Evolutionary conservation across 345 rosid genomes (phyloP).

Genomic region (Mallotus nudiflorus): DNA sequence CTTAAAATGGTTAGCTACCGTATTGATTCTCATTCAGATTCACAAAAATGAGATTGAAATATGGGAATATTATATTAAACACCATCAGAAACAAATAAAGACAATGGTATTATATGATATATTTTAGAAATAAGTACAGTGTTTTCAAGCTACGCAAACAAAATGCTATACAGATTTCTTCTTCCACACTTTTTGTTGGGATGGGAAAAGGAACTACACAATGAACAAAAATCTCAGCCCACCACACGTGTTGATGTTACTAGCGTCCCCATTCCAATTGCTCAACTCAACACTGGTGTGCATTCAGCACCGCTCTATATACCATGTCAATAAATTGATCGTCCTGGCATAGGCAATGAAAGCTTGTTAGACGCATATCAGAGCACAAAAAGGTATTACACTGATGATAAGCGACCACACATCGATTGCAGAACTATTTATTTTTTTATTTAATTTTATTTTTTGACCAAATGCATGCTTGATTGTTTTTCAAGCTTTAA

Average conservation of each 20-base stretch:
- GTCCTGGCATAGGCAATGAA: slow-evolving; percentile 44
- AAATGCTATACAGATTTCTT: slow-evolving; percentile 36
- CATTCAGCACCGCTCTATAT: slow-evolving; percentile 60
- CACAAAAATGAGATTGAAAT: neutral
- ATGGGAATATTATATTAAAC: neutral
- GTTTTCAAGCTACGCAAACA: slow-evolving; percentile 4
- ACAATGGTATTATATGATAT: no score
- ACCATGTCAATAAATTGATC: slow-evolving; percentile 82
- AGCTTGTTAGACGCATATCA: neutral
- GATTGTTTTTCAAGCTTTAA: neutral
- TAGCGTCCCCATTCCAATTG: slow-evolving; percentile 7
- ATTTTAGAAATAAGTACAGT: neutral
- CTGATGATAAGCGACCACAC: neutral
- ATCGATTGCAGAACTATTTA: neutral
- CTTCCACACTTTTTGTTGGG: slow-evolving; percentile 17
- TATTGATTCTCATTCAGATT: neutral
- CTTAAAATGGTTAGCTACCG: neutral
- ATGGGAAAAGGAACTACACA: slow-evolving; percentile 19
- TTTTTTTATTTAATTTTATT: neutral
- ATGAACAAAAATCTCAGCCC: slow-evolving; percentile 25
- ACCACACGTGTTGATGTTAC: no score
- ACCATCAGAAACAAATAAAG: neutral
- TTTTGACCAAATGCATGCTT: no score
- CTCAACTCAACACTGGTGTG: slow-evolving; percentile 59
- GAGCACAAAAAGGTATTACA: neutral